Conservation (phyloP, 2,329 filamentous ascomycete genomes). For the Sporothrix variecibatus region DNA sequence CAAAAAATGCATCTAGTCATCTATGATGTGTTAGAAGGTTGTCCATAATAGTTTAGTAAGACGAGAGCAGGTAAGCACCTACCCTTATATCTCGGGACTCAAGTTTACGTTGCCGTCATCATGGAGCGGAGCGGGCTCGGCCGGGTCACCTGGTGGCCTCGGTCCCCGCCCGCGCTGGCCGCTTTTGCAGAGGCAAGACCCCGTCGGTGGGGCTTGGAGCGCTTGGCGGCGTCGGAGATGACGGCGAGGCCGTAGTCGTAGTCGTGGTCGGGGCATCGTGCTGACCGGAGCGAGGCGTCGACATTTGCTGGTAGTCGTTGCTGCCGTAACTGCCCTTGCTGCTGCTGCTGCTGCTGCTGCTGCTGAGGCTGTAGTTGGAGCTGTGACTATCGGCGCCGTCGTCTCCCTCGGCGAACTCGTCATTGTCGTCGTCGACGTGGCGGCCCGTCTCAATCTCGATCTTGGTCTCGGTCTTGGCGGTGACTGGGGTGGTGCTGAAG, state of each 20-base stretch:
- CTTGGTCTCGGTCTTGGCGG: not conserved
- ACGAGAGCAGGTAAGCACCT: not conserved
- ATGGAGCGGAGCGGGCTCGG: conserved; percentile 70
- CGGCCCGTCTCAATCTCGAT: conserved; percentile 12
- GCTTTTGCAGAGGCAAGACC: conserved; percentile 43
- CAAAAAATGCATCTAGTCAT: conserved; percentile 3
- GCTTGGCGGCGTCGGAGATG: conserved; percentile 18
- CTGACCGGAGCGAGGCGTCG: conserved; percentile 16
- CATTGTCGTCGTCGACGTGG: not conserved
- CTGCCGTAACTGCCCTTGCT: not conserved
- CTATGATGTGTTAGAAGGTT: not conserved
- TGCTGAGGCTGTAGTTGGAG: not conserved
- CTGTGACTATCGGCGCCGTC: not conserved
- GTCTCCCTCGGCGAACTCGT: not conserved
- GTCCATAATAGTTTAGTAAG: not conserved
- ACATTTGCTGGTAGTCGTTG: conserved; percentile 4
- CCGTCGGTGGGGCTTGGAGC: conserved; percentile 43
- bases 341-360: not conserved
- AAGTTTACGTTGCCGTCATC: conserved; percentile 63
- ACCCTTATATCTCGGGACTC: conserved; percentile 22
- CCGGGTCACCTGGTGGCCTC: conserved; percentile 54
- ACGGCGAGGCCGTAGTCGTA: conserved; percentile 17
- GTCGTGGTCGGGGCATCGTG: conserved; percentile 1
- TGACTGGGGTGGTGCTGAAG: not conserved
- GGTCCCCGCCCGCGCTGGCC: conserved; percentile 49